Evolutionary conservation across 106 monocot genomes (phyloP), one percentile per base, ranked within the genome.

Genomic region (Platanthera zijinensis): DNA sequence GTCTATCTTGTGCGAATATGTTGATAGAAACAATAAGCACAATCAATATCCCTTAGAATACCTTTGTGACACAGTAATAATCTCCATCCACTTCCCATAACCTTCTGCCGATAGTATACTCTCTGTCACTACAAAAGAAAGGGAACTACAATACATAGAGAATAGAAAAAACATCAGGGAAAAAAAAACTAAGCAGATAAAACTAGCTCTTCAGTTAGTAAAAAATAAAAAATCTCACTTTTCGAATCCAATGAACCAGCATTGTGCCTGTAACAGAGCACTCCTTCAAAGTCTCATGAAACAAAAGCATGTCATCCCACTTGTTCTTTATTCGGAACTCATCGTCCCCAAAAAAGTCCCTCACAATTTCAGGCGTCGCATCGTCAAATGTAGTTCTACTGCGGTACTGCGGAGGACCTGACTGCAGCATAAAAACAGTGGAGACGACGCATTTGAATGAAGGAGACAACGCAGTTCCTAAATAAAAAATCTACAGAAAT

Each of bases 221-320:
- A 39, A 39, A 48, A 15, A 17, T 9, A 21, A 17, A 56, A 25
- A 13, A 12, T 56, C 63, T 25, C 59, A 96, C 96, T 93, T 96
- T 96, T 52, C 96, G 77, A 32, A 96, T 72, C 96, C 96, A 96
- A 64, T 89, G 90, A 71, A 93, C 85, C 10, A 96, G 39, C 87
- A 93, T 83, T 3, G 87, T 96, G 62, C 96, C 96, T 10, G 96
- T 96, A 15, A 56, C 84, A 10, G 53, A 50, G 74, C 93, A 93
- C 74, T 89, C 87, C 77, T 96, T 86, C 80, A 96, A 76, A 15
- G 82, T 83, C 10, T 84, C 79, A 72, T 92, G 87, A 50, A 89
- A 74, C 49, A 96, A 84, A 52, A 96, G 96, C 96, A 96, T 96
- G 76, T 96, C 96, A 79, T 96, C 96, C 96, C 96, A 96, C 66